Percentiles rank a stretch among this genome's conserved stretches.
Conservation (phyloP, 2,329 filamentous ascomycete genomes). For the Chrysoporthe cubensis region DNA sequence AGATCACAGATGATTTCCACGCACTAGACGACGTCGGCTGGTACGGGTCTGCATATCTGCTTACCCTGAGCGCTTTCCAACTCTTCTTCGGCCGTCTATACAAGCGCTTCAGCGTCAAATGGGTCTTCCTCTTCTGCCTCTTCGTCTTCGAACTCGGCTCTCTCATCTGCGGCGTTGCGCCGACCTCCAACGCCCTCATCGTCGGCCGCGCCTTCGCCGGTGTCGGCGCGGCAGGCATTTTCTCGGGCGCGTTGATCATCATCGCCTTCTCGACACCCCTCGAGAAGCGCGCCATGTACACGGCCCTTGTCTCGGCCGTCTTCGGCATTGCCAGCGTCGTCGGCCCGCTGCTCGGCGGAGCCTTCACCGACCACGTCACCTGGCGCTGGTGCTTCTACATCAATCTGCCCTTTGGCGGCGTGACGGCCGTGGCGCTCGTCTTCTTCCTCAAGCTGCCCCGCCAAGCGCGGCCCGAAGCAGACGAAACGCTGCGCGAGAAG, state of each 20-base stretch:
- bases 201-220: slow-evolving; percentile 5
- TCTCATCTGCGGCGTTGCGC: neutral
- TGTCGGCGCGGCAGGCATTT: slow-evolving; percentile 16
- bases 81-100: neutral
- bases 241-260: slow-evolving; percentile 25
- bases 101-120: neutral
- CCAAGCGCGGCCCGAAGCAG: neutral
- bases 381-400: neutral
- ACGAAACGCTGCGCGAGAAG: neutral
- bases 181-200: neutral
- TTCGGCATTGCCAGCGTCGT: slow-evolving; percentile 25
- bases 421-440: neutral
- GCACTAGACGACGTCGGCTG: neutral
- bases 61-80: slow-evolving; percentile 1
- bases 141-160: slow-evolving; percentile 8
- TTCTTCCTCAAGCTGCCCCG: neutral
- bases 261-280: neutral
- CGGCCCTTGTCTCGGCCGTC: neutral
- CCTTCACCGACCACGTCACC: neutral
- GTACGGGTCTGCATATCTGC: neutral
- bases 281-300: slow-evolving; percentile 28
- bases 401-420: neutral
- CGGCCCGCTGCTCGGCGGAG: neutral
- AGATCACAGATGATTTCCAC: neutral
- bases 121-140: neutral